Evolutionary conservation across 1,284 basidiomycete genomes (phyloP).

Genomic region (Tremellales sp.): DNA sequence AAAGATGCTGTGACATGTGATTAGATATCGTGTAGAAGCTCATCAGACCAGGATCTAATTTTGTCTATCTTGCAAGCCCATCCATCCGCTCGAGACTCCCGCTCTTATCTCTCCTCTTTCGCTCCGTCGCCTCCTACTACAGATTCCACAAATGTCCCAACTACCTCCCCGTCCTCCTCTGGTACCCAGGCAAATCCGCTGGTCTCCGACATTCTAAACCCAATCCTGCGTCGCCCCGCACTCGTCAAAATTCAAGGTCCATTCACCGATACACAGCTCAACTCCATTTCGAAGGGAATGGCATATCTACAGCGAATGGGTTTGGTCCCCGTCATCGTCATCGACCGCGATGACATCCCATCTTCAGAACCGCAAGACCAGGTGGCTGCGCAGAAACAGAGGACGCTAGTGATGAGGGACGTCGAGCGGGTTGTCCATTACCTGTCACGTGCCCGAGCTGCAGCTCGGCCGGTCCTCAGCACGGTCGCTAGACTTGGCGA

Average conservation of each 20-base stretch:
- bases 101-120: constrained; percentile 83
- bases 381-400: constrained; percentile 32
- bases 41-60: constrained; percentile 83
- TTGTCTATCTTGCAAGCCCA: constrained; percentile 89
- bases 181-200: constrained; percentile 54
- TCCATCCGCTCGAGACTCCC: constrained; percentile 85
- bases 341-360: constrained; percentile 78
- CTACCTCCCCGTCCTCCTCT: constrained; percentile 14
- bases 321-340: constrained; percentile 87
- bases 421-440: constrained; percentile 77
- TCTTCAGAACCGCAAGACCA: constrained; percentile 56
- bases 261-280: constrained; percentile 90
- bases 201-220: constrained; percentile 77
- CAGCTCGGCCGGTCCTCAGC: constrained; percentile 80
- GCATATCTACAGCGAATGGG: constrained; percentile 94
- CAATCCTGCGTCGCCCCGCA: constrained; percentile 59
- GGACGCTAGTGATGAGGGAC: constrained; percentile 75
- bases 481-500: constrained; percentile 67
- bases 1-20: background rate
- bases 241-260: constrained; percentile 97
- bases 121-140: constrained; percentile 44
- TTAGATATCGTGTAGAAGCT: constrained; percentile 1
- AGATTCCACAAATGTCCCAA: constrained; percentile 24
- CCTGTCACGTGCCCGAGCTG: constrained; percentile 78
- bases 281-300: constrained; percentile 88